Evolutionary conservation across 352 stramenopile genomes (phyloP).

Genomic region (Phytophthora europaea): DNA sequence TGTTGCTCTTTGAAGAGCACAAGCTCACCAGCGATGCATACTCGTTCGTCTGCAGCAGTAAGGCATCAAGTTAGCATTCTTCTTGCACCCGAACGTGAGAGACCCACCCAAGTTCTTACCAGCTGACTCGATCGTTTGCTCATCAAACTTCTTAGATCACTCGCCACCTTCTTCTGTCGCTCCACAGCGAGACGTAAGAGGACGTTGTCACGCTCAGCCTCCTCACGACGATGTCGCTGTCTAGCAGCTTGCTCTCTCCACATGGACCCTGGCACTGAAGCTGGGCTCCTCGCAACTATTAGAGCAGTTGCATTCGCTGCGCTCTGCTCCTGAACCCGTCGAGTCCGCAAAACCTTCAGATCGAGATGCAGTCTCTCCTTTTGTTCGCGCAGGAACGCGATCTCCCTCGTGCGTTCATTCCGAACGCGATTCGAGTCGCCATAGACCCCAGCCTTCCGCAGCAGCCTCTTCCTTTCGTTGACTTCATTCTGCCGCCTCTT

Average conservation of each 20-base stretch:
- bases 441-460: conserved; percentile 36
- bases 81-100: background rate
- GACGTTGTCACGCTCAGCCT: background rate
- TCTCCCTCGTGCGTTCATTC: conserved; percentile 60
- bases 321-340: conserved; percentile 5
- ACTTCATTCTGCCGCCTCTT: conserved; percentile 2
- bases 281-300: conserved; percentile 7
- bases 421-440: conserved; percentile 29
- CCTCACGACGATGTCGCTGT: background rate
- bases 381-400: conserved; percentile 66
- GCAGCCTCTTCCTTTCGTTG: conserved; percentile 38
- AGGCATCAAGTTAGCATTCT: background rate
- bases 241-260: background rate
- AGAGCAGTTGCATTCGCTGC: background rate
- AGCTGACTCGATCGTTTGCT: conserved; percentile 15
- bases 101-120: conserved; percentile 2
- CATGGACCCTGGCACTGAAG: background rate
- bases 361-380: conserved; percentile 59
- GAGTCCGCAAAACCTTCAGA: conserved; percentile 38
- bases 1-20: conserved; percentile 16
- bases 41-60: conserved; percentile 28
- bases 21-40: conserved; percentile 12
- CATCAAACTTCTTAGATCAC: background rate
- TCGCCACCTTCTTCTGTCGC: background rate
- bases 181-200: background rate